phyloP scores from a whole-genome alignment of 768 basidiomycete genomes.

The Collybiopsis luxurians region DNA sequence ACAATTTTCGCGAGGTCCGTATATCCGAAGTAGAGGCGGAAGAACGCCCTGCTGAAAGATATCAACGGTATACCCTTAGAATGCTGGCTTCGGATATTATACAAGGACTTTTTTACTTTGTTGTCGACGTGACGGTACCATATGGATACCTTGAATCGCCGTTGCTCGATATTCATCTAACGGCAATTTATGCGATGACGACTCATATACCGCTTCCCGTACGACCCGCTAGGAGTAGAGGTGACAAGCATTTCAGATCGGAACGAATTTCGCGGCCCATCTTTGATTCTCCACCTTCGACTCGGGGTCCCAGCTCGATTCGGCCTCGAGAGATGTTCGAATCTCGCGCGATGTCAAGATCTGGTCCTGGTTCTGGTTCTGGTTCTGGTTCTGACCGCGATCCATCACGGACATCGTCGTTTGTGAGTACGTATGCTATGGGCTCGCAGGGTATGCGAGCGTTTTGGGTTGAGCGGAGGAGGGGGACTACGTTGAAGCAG shows the following conservation, averaged over 20 bases:
- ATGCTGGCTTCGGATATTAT: constrained; percentile 44
- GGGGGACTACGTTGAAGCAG: constrained; percentile 38
- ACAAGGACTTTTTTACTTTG: constrained; percentile 51
- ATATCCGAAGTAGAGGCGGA: constrained; percentile 29
- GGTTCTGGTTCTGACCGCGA: no score
- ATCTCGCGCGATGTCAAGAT: not conserved
- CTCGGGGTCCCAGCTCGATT: not conserved
- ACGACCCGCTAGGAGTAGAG: not conserved
- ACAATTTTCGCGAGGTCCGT: constrained; percentile 43
- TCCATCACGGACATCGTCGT: constrained; percentile 19
- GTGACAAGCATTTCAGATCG: no score
- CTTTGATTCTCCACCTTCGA: no score
- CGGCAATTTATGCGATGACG: constrained; percentile 43
- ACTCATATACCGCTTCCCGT: constrained; percentile 15
- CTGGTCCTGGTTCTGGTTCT: not conserved
- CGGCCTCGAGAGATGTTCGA: not conserved
- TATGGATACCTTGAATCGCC: constrained; percentile 13
- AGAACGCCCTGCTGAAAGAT: constrained; percentile 9
- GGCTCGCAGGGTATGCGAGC: constrained; percentile 50
- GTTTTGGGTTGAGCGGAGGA: constrained; percentile 53
- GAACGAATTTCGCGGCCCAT: no score
- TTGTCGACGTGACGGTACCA: constrained; percentile 27
- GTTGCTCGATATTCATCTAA: constrained; percentile 36
- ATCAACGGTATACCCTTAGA: constrained; percentile 20
- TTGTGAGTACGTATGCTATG: constrained; percentile 46